Evolutionary conservation across 2,329 filamentous ascomycete species (phyloP).

Genomic region (Tolypocladium pustulatum): DNA sequence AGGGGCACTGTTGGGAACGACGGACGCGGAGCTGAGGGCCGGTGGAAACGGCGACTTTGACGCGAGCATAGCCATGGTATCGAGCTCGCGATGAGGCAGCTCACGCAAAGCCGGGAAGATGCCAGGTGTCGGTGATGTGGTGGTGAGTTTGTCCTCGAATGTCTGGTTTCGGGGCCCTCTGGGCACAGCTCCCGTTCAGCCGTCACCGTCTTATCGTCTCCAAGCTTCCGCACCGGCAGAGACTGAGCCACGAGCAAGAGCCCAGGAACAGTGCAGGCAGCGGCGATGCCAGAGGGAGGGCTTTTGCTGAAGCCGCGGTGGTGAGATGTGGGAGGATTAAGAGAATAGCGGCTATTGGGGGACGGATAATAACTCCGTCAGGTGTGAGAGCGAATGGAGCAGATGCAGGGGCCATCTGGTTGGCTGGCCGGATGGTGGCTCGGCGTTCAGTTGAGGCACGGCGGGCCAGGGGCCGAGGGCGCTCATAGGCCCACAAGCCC

Average conservation of each 20-base stretch:
- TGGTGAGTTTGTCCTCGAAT: neutral
- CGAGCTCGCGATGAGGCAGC: conserved; percentile 19
- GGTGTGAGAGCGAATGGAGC: neutral
- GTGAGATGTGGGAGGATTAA: neutral
- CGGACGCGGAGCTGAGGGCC: conserved; percentile 34
- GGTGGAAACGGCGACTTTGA: conserved; percentile 60
- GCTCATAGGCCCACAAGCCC: neutral
- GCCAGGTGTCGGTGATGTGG: neutral
- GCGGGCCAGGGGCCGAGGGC: neutral
- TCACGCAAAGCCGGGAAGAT: neutral
- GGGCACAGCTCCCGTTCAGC: neutral
- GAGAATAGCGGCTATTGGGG: neutral
- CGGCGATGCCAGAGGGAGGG: neutral
- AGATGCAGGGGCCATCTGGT: neutral
- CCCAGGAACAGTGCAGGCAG: neutral
- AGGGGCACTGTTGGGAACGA: conserved; percentile 33
- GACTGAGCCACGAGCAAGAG: neutral
- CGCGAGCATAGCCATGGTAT: conserved; percentile 61
- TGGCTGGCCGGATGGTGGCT: neutral
- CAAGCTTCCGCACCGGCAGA: neutral
- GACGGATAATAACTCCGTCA: neutral
- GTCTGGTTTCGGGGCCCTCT: neutral
- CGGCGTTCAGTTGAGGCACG: neutral
- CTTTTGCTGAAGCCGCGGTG: neutral
- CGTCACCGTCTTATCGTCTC: neutral